Evolutionary conservation across 1,284 basidiomycete species (phyloP), one percentile per base, ranked within the genome.

Genomic region (Agroathelia rolfsii): DNA sequence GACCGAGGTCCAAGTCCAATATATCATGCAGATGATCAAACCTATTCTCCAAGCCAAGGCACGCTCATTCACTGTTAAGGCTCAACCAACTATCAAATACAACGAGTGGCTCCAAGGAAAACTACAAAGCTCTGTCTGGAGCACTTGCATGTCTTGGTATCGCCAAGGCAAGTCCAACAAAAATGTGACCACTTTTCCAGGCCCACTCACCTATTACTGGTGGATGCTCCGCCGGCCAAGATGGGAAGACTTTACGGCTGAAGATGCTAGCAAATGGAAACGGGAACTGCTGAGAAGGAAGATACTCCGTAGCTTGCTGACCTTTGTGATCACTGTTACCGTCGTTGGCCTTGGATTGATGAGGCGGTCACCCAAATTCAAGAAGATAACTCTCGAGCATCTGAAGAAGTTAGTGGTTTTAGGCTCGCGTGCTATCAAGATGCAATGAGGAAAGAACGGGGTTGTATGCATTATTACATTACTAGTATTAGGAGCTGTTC

Each of bases 91-190:
- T 23, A 55, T 58, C 18, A 41, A 48, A 28, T 71, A 70, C 46
- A 67, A 72, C 37, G 46, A 43, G 20, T 66, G 65, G 62, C 39
- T 74, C 32, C 65, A 68, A 42, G 44, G 42, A 11, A 56, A 66
- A 27, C 48, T 71, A 33, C 45, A 45, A 31, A 52, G 40, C 25
- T 63, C 64, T 11, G 64, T 69, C 28, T 71, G 64, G 62, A 59
- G 58, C 17, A 59, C 61, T 19, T 70, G 69, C 48, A 46, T 54
- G 21, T 69, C 67, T 21, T 71, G 64, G 42, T 73, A 72, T 46
- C 63, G 65, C 35, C 29, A 30, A 20, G 38, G 56, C 53, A 21
- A 11, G 3, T 25, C 17, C 5, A 41, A 41, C 35, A 64, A 62
- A 50, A 62, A 64, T 35, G 39, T 63, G 23, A 56, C 58, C 5